These are phyloP conservation scores for Auxenochlorella protothecoides DNA, from an alignment of 139 green algal species.

Conservation along the genomic window DNA sequence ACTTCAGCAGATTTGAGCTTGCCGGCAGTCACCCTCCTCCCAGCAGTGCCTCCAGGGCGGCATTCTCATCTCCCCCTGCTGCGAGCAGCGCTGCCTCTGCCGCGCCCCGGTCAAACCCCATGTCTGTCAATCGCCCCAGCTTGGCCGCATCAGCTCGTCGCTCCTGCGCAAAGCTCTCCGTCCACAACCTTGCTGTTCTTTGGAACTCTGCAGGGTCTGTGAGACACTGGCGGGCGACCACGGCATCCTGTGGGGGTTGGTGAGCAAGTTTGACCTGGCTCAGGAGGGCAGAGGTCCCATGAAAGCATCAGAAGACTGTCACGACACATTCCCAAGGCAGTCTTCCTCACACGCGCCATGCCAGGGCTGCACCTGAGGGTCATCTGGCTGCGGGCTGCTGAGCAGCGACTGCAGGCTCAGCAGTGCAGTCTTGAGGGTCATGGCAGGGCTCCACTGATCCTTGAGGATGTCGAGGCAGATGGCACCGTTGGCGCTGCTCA, in stretches of 20 bases:
- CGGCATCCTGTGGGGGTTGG: conserved; percentile 57
- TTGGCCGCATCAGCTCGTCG: conserved; percentile 14
- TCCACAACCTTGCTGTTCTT: conserved; percentile 57
- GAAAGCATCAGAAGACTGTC: not conserved
- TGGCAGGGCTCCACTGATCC: conserved; percentile 93
- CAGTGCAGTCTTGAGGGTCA: conserved; percentile 93
- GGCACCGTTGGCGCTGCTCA: conserved; percentile 80
- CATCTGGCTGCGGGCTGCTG: conserved; percentile 80
- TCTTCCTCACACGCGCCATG: not conserved
- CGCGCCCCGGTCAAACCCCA: conserved; percentile 60
- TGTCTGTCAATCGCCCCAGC: conserved; percentile 58
- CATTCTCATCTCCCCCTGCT: conserved; percentile 56
- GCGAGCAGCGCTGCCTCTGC: conserved; percentile 41
- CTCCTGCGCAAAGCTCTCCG: conserved; percentile 19
- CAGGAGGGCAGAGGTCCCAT: too few relatives aligned
- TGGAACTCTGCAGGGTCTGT: conserved; percentile 46
- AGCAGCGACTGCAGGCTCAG: conserved; percentile 90
- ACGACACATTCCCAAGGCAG: not conserved
- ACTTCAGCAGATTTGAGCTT: too few relatives aligned
- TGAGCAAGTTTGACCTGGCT: too few relatives aligned
- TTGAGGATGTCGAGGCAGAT: conserved; percentile 99
- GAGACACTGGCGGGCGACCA: conserved; percentile 88
- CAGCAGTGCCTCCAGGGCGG: conserved; percentile 65
- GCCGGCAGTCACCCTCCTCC: not conserved
- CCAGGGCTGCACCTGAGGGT: conserved; percentile 56